Percentiles rank a stretch among this genome's conserved stretches.
phyloP scores from a whole-genome alignment of 352 stramenopile genomes.

The Phytophthora boehmeriae region DNA sequence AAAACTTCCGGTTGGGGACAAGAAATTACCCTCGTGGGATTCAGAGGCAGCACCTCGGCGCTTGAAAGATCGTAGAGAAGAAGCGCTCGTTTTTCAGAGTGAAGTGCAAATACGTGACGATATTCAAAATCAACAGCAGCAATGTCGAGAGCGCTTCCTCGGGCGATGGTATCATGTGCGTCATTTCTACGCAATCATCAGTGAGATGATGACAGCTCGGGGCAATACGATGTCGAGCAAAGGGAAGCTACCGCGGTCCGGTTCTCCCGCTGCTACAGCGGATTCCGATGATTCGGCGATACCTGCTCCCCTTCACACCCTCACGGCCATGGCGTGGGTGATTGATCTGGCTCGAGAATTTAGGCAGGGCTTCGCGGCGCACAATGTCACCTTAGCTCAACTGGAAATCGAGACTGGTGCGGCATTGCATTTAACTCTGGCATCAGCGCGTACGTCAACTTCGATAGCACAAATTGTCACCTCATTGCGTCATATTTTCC shows the following conservation, averaged over 20 bases:
- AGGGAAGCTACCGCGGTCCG: slow-evolving; percentile 10
- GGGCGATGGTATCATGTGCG: slow-evolving; percentile 53
- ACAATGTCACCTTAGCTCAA: slow-evolving; percentile 42
- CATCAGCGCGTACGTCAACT: neutral
- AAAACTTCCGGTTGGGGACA: slow-evolving; percentile 11
- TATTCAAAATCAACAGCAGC: slow-evolving; percentile 38
- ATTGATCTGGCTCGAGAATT: slow-evolving; percentile 41
- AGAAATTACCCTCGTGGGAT: neutral
- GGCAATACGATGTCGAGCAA: slow-evolving; percentile 1
- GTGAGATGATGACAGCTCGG: slow-evolving; percentile 27
- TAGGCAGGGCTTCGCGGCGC: slow-evolving; percentile 26
- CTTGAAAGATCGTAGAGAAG: slow-evolving; percentile 51
- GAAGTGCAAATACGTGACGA: slow-evolving; percentile 25
- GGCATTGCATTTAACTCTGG: slow-evolving; percentile 32
- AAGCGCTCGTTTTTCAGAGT: slow-evolving; percentile 20
- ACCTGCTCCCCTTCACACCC: slow-evolving; percentile 13
- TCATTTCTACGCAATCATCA: slow-evolving; percentile 48
- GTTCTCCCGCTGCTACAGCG: neutral
- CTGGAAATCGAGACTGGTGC: slow-evolving; percentile 41
- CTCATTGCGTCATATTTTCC: slow-evolving; percentile 35
- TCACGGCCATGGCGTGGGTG: slow-evolving; percentile 38
- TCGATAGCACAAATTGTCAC: slow-evolving; percentile 13
- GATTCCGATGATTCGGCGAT: neutral
- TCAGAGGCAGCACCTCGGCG: slow-evolving; percentile 6
- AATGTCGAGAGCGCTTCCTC: slow-evolving; percentile 43